These are phyloP conservation scores for Blepharisma japonicum DNA, from an alignment of 73 alveolate species.

Conservation along the genomic window DNA sequence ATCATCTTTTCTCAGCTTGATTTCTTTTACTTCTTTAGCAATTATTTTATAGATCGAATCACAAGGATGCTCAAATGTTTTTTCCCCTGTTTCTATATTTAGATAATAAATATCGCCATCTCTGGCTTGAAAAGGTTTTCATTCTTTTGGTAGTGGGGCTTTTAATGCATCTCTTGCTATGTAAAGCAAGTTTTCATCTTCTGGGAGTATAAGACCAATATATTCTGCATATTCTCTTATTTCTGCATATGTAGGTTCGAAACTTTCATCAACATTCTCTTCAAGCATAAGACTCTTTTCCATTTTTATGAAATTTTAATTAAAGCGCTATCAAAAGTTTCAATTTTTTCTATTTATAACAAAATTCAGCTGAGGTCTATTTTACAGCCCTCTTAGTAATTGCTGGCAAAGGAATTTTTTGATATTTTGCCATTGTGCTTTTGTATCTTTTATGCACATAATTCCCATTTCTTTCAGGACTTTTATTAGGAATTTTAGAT, in stretches of 20 bases:
- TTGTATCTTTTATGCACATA: too few relatives aligned
- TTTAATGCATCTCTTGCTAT: conserved; percentile 88
- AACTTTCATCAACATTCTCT: conserved; percentile 54
- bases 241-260: conserved; percentile 60
- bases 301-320: neutral
- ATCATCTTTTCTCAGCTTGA: conserved; percentile 36
- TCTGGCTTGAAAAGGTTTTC: conserved; percentile 78
- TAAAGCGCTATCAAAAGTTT: too few relatives aligned
- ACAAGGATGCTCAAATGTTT: conserved; percentile 83
- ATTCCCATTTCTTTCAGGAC: too few relatives aligned
- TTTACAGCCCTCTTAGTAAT: too few relatives aligned
- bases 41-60: conserved; percentile 67
- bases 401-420: too few relatives aligned
- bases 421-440: too few relatives aligned
- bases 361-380: too few relatives aligned
- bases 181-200: conserved; percentile 71
- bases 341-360: too few relatives aligned
- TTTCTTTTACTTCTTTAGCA: conserved; percentile 44
- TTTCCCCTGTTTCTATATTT: conserved; percentile 65
- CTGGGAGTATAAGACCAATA: conserved; percentile 77
- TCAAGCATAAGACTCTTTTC: conserved; percentile 27
- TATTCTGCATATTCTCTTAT: conserved; percentile 77
- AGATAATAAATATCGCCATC: conserved; percentile 72
- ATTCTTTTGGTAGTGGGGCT: conserved; percentile 86
- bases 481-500: too few relatives aligned